phyloP scores from a whole-genome alignment of 2,329 filamentous ascomycete genomes.

The Tolypocladium inflatum region DNA sequence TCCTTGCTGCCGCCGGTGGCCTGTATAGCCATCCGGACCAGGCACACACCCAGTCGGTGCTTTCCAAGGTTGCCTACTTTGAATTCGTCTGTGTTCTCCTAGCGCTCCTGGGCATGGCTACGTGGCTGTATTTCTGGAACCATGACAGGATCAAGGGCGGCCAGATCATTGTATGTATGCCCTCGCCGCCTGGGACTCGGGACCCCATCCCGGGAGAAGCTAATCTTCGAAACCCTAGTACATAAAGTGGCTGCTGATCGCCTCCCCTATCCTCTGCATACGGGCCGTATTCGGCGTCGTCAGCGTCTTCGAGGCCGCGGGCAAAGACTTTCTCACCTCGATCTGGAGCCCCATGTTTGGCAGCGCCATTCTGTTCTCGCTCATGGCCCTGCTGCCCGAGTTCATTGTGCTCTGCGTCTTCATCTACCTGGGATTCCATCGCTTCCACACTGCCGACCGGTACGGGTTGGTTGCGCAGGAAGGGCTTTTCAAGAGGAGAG shows the following conservation, averaged over 20 bases:
- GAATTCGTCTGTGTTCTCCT: not conserved
- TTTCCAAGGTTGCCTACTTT: constrained; percentile 1
- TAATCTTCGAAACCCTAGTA: not conserved
- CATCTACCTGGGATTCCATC: constrained; percentile 4
- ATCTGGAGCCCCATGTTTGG: constrained; percentile 6
- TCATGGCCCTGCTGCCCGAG: constrained; percentile 10
- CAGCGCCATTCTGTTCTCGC: constrained; percentile 6
- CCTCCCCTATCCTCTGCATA: not conserved
- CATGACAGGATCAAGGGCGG: not conserved
- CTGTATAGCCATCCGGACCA: not conserved
- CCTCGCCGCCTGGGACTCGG: no score
- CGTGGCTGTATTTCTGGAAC: not conserved
- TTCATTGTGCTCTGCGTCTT: constrained; percentile 6
- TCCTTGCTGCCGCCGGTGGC: constrained; percentile 1
- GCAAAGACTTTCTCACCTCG: not conserved
- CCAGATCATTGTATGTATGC: not conserved
- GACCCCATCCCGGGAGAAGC: not conserved
- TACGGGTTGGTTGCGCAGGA: not conserved
- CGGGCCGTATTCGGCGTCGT: not conserved
- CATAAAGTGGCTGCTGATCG: not conserved
- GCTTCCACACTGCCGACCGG: not conserved
- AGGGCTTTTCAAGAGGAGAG: not conserved
- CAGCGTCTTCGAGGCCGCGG: constrained; percentile 1
- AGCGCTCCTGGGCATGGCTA: not conserved
- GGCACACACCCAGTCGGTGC: not conserved